phyloP scores from a whole-genome alignment of 345 rosid genomes.

The Ceriops decandra region DNA sequence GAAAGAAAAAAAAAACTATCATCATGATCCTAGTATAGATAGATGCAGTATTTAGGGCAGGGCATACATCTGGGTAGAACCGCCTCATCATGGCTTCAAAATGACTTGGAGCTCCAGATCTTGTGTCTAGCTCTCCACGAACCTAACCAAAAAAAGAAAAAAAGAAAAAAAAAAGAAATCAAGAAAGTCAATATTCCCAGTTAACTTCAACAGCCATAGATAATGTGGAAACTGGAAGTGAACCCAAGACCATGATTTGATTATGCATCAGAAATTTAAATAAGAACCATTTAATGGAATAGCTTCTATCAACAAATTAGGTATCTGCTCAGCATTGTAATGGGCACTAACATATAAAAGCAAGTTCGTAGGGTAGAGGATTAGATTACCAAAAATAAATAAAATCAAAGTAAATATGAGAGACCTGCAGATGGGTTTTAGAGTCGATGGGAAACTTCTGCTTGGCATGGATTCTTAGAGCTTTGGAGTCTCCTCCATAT shows the following conservation, averaged over 20 bases:
- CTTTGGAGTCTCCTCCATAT: constrained; percentile 51
- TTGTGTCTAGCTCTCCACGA: constrained; percentile 88
- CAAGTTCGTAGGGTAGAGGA: not conserved
- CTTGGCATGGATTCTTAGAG: constrained; percentile 80
- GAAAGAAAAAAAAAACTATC: no score
- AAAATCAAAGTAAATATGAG: not conserved
- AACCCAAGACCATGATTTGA: no score
- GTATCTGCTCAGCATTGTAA: no score
- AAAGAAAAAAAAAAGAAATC: constrained; percentile 2
- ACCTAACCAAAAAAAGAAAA: constrained; percentile 36
- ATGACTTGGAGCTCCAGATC: constrained; percentile 55
- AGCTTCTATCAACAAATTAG: no score
- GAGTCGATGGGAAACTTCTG: constrained; percentile 62
- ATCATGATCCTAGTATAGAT: no score
- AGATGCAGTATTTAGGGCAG: not conserved
- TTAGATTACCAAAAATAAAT: not conserved
- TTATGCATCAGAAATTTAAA: no score
- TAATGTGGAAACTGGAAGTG: no score
- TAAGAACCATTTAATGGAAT: no score
- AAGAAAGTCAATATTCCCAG: not conserved
- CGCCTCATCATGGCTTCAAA: constrained; percentile 66
- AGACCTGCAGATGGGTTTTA: constrained; percentile 71
- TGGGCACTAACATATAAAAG: not conserved
- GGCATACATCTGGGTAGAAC: constrained; percentile 58
- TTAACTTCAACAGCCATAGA: no score